Evolutionary conservation across 352 stramenopile genomes (phyloP), one percentile per base, ranked within the genome.

Genomic region (Globisporangium irregulare): DNA sequence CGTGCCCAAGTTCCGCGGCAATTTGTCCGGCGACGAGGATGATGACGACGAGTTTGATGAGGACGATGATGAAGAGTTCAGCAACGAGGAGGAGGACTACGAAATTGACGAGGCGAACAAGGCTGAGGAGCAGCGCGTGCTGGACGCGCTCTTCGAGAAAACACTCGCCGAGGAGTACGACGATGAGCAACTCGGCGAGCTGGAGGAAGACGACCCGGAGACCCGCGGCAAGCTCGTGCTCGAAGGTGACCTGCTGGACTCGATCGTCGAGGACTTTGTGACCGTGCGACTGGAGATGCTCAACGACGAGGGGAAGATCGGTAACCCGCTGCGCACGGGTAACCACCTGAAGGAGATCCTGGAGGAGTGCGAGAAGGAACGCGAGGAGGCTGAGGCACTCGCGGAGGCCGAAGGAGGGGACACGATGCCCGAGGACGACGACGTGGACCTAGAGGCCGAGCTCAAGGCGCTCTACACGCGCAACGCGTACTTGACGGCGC

Each of bases 101-200:
- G 73, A 83, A 5, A 72, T 78, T 41, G 75, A 72, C 29, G 73
- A 75, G 3, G 77, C 77, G 4, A 69, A 78, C 34, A 73, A 84
- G 12, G 82, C 86, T n/a, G 89, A 97, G 25, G 75, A 90, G 38
- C 84, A 97, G 69, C 82, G 95, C 36, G 81, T 78, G 50, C 80
- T 98, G 48, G 93, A 98, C 53, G 91, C 95, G 58, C 74, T 91
- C 10, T 97, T 98, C 41, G 81, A 96, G 61, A 91, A 91, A 69
- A 87, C 87, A 38, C 62, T 95, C 32, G 79, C 76, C 1, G 88
- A 96, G 70, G 87, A 97, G 61, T 92, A 94, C 67, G 85, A 92
- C 41, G 84, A 92, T 43, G 87, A 94, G 59, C 75, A 90, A 59
- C 71, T 94, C 4, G 86, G 86, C 34, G 86, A 94, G 59, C 70